A percentile compares a stretch with the other conserved stretches of the same genome.
Conservation (phyloP, 2,329 filamentous ascomycete species). For the Pochonia chlamydosporia region DNA sequence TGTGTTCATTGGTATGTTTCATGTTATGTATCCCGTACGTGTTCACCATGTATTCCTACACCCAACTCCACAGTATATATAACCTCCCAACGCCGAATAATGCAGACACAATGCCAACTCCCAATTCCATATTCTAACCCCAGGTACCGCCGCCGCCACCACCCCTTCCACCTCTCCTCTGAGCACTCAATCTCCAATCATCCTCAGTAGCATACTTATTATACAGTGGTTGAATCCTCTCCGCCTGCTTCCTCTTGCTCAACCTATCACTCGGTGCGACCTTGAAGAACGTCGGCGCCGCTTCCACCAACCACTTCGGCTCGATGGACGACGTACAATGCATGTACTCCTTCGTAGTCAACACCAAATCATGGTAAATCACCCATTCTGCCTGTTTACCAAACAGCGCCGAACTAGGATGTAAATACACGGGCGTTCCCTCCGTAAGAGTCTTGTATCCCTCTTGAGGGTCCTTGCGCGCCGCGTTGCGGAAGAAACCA, state of each 20-base stretch:
- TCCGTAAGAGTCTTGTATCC: constrained; percentile 98
- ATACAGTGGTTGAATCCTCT: constrained; percentile 91
- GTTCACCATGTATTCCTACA: too few relatives aligned
- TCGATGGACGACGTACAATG: constrained; percentile 89
- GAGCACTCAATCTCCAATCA: constrained; percentile 88
- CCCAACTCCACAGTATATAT: neutral
- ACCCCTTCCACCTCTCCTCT: constrained; percentile 76
- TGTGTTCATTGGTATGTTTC: too few relatives aligned
- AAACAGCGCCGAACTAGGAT: constrained; percentile 86
- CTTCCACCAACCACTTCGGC: constrained; percentile 89
- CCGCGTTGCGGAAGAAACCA: constrained; percentile 93
- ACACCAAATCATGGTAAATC: constrained; percentile 83
- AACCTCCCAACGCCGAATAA: neutral
- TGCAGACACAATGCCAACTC: neutral
- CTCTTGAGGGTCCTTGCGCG: constrained; percentile 91
- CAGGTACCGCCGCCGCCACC: constrained; percentile 88
- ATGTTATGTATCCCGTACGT: too few relatives aligned
- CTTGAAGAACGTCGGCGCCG: constrained; percentile 98
- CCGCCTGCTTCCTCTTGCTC: constrained; percentile 87
- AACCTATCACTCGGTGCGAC: constrained; percentile 81
- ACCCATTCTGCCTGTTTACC: constrained; percentile 96
- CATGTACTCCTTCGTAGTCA: constrained; percentile 98
- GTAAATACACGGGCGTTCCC: constrained; percentile 89
- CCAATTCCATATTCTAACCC: constrained; percentile 48
- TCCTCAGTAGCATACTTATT: constrained; percentile 90